These are phyloP conservation scores for Talaromyces verruculosus DNA, from an alignment of 2,329 filamentous ascomycete genomes.

Conservation along the genomic window DNA sequence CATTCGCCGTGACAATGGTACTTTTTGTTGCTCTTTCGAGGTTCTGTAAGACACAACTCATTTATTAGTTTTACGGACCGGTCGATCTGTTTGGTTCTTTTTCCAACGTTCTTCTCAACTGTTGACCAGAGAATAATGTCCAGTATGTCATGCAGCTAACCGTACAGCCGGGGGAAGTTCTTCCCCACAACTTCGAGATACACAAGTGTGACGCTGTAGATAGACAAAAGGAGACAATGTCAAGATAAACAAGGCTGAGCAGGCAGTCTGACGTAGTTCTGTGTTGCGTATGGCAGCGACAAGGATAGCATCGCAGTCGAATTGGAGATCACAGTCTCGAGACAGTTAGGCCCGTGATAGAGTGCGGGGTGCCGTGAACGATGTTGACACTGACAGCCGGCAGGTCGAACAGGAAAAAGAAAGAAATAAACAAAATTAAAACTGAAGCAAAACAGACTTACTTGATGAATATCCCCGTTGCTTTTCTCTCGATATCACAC, in stretches of 20 bases:
- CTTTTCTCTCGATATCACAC: neutral
- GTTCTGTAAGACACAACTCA: neutral
- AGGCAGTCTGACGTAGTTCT: neutral
- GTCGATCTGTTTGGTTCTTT: neutral
- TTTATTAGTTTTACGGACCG: slow-evolving; percentile 10
- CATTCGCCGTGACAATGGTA: neutral
- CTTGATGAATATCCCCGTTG: neutral
- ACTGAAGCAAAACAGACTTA: neutral
- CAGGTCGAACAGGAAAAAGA: neutral
- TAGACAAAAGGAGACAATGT: neutral
- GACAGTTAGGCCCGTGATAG: neutral
- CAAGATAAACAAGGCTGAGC: neutral
- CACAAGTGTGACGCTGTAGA: neutral
- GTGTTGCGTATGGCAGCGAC: neutral
- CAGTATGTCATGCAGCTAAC: slow-evolving; percentile 5
- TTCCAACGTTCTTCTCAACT: slow-evolving; percentile 2
- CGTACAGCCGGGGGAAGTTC: neutral
- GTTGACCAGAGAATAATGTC: neutral
- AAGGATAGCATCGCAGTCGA: neutral
- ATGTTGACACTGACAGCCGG: neutral
- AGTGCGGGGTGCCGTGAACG: slow-evolving; percentile 2
- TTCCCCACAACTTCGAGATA: slow-evolving; percentile 12
- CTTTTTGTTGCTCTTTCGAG: slow-evolving; percentile 1
- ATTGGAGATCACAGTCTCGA: slow-evolving; percentile 4
- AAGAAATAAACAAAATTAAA: neutral